These are phyloP conservation scores for Deinandra increscens DNA, from an alignment of 129 eudicot species.

Conservation along the genomic window DNA sequence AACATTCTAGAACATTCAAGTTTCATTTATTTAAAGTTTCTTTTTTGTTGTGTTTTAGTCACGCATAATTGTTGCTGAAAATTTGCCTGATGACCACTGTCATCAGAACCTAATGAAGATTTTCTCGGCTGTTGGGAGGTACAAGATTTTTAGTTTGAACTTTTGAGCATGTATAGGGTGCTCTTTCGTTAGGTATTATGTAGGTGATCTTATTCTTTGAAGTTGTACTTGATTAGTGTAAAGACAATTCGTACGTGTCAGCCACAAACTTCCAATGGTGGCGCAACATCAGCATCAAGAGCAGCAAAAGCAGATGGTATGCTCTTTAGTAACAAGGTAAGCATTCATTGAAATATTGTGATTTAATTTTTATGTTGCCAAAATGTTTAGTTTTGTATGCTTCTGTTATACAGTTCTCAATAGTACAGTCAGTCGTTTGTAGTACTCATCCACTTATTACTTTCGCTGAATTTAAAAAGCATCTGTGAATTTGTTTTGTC, in stretches of 20 bases:
- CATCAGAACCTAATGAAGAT: constrained; percentile 94
- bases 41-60: constrained; percentile 41
- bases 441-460: not conserved
- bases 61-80: constrained; percentile 90
- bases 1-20: not conserved
- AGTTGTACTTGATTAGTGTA: constrained; percentile 53
- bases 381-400: not conserved
- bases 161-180: not conserved
- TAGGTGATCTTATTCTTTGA: constrained; percentile 14
- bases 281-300: constrained; percentile 63
- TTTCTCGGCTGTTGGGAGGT: constrained; percentile 95
- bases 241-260: constrained; percentile 94
- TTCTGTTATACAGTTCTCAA: not conserved
- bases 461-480: not conserved
- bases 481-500: not conserved
- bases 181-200: not conserved
- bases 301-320: constrained; percentile 60
- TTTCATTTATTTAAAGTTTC: not conserved
- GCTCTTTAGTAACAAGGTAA: constrained; percentile 76
- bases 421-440: not conserved
- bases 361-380: not conserved
- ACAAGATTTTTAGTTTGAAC: constrained; percentile 14
- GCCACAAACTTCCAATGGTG: constrained; percentile 74
- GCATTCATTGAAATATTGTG: not conserved
- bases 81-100: constrained; percentile 88